These are phyloP conservation scores for Chaetomium globosum DNA, from an alignment of 2,329 filamentous ascomycete species.

Conservation along the genomic window DNA sequence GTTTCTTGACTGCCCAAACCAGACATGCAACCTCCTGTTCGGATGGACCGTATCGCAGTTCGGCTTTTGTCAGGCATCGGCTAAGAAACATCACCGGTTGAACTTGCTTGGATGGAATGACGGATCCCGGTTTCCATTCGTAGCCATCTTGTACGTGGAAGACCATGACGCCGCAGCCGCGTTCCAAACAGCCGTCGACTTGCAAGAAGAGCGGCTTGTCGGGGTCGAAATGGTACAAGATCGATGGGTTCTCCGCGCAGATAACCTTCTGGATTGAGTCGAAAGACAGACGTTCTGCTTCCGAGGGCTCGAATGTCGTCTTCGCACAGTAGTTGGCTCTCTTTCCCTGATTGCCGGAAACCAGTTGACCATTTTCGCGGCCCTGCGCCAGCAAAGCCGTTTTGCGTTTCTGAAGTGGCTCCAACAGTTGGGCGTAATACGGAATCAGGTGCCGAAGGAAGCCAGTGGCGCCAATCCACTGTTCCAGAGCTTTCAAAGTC, in stretches of 20 bases:
- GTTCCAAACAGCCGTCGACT: conserved; percentile 2
- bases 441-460: conserved; percentile 5
- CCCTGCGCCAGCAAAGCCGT: background rate
- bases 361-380: background rate
- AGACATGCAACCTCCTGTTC: background rate
- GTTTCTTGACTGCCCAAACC: background rate
- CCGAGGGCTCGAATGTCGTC: background rate
- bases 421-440: background rate
- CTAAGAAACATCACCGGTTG: background rate
- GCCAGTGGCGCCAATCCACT: too few relatives aligned
- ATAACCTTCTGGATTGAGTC: background rate
- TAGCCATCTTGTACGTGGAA: background rate
- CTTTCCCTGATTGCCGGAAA: background rate
- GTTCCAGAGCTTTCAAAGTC: too few relatives aligned
- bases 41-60: background rate
- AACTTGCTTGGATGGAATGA: background rate
- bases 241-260: background rate
- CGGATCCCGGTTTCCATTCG: background rate
- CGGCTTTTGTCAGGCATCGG: background rate
- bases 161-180: background rate
- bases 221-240: background rate
- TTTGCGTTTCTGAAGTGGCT: background rate
- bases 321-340: background rate
- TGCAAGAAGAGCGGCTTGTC: background rate
- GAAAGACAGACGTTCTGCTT: background rate